Evolutionary conservation across 1,284 basidiomycete genomes (phyloP).

Genomic region (Baeospora myosura): DNA sequence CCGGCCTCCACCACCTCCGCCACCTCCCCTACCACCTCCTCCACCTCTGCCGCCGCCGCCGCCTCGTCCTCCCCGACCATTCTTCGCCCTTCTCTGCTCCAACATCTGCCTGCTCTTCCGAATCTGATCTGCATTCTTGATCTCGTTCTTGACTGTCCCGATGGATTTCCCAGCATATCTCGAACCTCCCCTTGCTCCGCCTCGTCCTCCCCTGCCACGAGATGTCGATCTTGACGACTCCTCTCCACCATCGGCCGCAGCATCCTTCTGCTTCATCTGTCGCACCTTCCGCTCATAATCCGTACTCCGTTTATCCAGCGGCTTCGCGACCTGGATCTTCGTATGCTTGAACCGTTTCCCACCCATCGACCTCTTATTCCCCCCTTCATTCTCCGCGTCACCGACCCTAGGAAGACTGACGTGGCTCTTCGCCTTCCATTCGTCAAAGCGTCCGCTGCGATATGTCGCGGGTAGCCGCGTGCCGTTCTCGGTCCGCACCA

Average conservation of each 20-base stretch:
- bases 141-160: slow-evolving; percentile 64
- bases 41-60: neutral
- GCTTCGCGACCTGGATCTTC: slow-evolving; percentile 54
- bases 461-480: slow-evolving; percentile 89
- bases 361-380: slow-evolving; percentile 27
- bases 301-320: slow-evolving; percentile 59
- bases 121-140: slow-evolving; percentile 81
- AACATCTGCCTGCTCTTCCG: slow-evolving; percentile 60
- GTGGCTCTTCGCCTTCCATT: slow-evolving; percentile 83
- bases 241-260: slow-evolving; percentile 12
- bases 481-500: slow-evolving; percentile 91
- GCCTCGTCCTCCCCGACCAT: slow-evolving; percentile 49
- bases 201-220: slow-evolving; percentile 18
- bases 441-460: slow-evolving; percentile 88
- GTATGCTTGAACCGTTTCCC: slow-evolving; percentile 65
- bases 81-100: slow-evolving; percentile 66
- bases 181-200: slow-evolving; percentile 28
- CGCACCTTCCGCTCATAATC: slow-evolving; percentile 69
- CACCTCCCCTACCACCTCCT: neutral
- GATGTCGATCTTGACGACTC: slow-evolving; percentile 13
- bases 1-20: neutral
- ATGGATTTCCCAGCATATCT: slow-evolving; percentile 54
- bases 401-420: slow-evolving; percentile 74
- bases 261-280: slow-evolving; percentile 48
- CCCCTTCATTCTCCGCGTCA: slow-evolving; percentile 57